Percentiles rank a stretch among this genome's conserved stretches.
These are phyloP conservation scores for Musa schizocarpa DNA, from an alignment of 176 grass and related monocot species.

Conservation along the genomic window DNA sequence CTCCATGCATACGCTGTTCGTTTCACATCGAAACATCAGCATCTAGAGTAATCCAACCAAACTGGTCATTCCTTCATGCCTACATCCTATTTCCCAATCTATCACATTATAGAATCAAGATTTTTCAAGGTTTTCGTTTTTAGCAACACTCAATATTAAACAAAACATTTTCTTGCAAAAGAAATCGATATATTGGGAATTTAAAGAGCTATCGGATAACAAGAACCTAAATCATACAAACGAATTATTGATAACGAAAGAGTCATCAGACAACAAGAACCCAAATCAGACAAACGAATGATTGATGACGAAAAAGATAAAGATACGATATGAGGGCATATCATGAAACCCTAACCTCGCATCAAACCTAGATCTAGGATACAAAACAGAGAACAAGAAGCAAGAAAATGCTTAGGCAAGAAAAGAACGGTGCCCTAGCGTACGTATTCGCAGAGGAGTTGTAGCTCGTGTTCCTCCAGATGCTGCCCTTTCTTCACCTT, in stretches of 20 bases:
- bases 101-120: neutral
- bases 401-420: too few relatives aligned
- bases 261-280: neutral
- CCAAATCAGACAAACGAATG: neutral
- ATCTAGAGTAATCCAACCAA: neutral
- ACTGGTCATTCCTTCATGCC: neutral
- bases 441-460: slow-evolving; percentile 23
- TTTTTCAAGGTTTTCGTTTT: neutral
- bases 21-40: neutral
- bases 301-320: neutral
- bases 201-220: neutral
- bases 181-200: neutral
- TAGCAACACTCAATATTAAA: neutral
- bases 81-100: neutral
- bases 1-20: neutral
- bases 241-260: too few relatives aligned
- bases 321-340: neutral
- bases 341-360: neutral
- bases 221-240: too few relatives aligned
- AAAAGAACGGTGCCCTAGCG: neutral
- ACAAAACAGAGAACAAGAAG: neutral
- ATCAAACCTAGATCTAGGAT: neutral
- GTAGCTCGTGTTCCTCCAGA: slow-evolving; percentile 16
- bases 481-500: slow-evolving; percentile 20
- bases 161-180: neutral